A percentile compares a stretch with the other conserved stretches of the same genome.
Conservation (phyloP, 1,284 basidiomycete genomes). For the Peniophora sp. region DNA sequence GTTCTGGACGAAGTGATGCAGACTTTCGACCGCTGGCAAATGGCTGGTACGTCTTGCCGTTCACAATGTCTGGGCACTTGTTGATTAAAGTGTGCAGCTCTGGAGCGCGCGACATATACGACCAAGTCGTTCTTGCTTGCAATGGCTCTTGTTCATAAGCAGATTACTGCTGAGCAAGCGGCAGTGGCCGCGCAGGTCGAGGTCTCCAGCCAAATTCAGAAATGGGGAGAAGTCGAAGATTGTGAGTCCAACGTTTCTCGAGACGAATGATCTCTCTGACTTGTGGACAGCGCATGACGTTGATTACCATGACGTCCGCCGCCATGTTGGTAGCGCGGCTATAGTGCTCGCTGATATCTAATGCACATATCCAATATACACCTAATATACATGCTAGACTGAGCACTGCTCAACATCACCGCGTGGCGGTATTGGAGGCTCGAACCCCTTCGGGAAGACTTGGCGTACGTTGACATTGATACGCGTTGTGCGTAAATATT, state of each 20-base stretch:
- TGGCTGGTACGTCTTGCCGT: constrained; percentile 70
- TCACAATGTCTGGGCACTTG: neutral
- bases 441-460: constrained; percentile 70
- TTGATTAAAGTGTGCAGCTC: constrained; percentile 40
- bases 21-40: constrained; percentile 72
- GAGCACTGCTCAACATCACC: too few relatives aligned
- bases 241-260: too few relatives aligned
- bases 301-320: constrained; percentile 88
- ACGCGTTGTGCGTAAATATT: constrained; percentile 59
- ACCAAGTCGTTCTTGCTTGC: constrained; percentile 91
- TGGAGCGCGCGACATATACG: constrained; percentile 87
- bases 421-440: constrained; percentile 32
- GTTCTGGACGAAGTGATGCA: constrained; percentile 53
- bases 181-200: constrained; percentile 86
- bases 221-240: constrained; percentile 99
- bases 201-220: constrained; percentile 89
- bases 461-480: constrained; percentile 90
- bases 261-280: constrained; percentile 3
- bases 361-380: too few relatives aligned
- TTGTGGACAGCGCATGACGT: constrained; percentile 86
- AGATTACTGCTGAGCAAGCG: constrained; percentile 78
- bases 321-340: constrained; percentile 79
- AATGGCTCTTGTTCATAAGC: constrained; percentile 75
- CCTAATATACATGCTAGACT: too few relatives aligned
- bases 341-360: constrained; percentile 35